phyloP scores from a whole-genome alignment of 2,329 filamentous ascomycete genomes.

The Botrytis fragariae region DNA sequence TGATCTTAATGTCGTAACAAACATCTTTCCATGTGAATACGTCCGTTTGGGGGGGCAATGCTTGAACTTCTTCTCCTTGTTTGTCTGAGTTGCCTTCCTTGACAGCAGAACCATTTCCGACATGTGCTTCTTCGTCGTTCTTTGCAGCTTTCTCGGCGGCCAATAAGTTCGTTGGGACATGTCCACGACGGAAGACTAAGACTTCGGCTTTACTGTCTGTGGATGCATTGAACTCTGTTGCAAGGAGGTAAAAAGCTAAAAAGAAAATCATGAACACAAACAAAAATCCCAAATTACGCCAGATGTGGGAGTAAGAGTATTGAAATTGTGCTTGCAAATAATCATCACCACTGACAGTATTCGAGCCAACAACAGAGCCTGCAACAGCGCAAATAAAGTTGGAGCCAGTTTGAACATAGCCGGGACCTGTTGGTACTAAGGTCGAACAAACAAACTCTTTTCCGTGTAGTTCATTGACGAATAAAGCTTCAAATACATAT shows the following conservation, averaged over 20 bases:
- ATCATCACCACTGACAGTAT: conserved; percentile 54
- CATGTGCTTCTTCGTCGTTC: conserved; percentile 32
- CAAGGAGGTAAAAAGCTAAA: conserved; percentile 58
- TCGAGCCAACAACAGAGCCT: conserved; percentile 54
- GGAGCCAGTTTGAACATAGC: conserved; percentile 46
- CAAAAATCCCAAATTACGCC: conserved; percentile 64
- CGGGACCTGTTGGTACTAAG: conserved; percentile 32
- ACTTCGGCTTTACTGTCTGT: conserved; percentile 75
- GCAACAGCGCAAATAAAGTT: conserved; percentile 53
- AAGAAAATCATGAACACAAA: conserved; percentile 64
- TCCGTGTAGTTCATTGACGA: conserved; percentile 87
- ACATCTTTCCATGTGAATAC: conserved; percentile 41
- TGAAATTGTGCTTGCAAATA: conserved; percentile 56
- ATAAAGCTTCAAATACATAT: conserved; percentile 76
- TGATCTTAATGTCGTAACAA: conserved; percentile 76
- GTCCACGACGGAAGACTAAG: conserved; percentile 68
- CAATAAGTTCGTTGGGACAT: conserved; percentile 41
- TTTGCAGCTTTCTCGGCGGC: conserved; percentile 37
- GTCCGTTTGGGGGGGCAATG: conserved; percentile 35
- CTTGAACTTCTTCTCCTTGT: conserved; percentile 32
- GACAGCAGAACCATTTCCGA: conserved; percentile 15
- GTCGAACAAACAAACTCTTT: conserved; percentile 61
- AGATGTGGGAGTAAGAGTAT: conserved; percentile 50
- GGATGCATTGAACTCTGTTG: conserved; percentile 62
- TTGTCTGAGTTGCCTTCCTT: conserved; percentile 24